These are phyloP conservation scores for Zelopaecilomyces penicillatus DNA, from an alignment of 2,329 filamentous ascomycete species.

Conservation along the genomic window DNA sequence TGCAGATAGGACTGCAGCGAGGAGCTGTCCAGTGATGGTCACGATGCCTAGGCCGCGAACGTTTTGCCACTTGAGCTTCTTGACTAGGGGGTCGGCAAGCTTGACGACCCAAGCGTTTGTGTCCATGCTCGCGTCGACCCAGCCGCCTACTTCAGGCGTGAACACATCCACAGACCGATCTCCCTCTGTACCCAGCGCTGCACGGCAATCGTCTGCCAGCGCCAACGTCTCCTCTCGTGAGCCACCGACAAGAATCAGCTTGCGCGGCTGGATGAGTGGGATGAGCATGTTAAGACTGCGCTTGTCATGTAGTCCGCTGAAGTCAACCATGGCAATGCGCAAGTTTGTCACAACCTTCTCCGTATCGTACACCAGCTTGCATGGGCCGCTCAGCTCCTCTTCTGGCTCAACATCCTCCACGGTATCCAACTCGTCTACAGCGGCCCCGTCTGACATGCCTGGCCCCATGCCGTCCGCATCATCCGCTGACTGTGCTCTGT, in stretches of 20 bases:
- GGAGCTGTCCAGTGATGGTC: conserved; percentile 71
- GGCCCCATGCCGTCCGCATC: conserved; percentile 30
- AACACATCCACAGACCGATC: conserved; percentile 62
- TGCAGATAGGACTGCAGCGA: conserved; percentile 28
- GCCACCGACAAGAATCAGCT: conserved; percentile 86
- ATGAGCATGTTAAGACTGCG: conserved; percentile 91
- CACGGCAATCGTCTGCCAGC: conserved; percentile 72
- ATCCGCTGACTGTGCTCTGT: conserved; percentile 35
- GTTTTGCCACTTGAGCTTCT: conserved; percentile 88
- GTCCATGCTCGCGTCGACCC: conserved; percentile 86
- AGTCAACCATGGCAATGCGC: conserved; percentile 81
- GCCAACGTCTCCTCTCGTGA: conserved; percentile 67
- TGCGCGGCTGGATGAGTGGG: conserved; percentile 85
- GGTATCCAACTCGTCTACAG: conserved; percentile 48
- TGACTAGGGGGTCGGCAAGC: conserved; percentile 74
- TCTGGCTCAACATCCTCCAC: conserved; percentile 44
- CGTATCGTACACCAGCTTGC: conserved; percentile 61
- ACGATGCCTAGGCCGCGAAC: conserved; percentile 85
- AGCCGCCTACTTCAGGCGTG: conserved; percentile 64
- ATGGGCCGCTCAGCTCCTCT: conserved; percentile 53
- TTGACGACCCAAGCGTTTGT: conserved; percentile 97
- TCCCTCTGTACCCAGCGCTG: conserved; percentile 46
- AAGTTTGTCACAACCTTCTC: conserved; percentile 61
- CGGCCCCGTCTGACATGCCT: conserved; percentile 26
- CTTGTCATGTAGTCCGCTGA: conserved; percentile 85